A percentile compares a stretch with the other conserved stretches of the same genome.
These are phyloP conservation scores for Collybiopsis confluens DNA, from an alignment of 768 basidiomycete species.

Conservation along the genomic window DNA sequence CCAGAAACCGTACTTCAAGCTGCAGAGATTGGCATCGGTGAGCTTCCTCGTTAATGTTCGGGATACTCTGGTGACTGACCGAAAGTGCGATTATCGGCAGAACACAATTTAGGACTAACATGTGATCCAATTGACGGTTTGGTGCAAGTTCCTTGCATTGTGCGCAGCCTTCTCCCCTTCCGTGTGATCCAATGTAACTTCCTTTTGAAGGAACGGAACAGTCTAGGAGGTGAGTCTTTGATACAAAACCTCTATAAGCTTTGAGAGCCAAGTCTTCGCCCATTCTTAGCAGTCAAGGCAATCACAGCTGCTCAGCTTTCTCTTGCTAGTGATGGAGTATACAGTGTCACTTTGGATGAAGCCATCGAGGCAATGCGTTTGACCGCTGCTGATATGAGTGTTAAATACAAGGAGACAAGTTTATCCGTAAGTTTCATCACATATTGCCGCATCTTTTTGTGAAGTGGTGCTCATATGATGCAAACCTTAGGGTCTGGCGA, in stretches of 20 bases:
- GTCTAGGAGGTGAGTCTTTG: conserved; percentile 72
- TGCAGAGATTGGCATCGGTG: conserved; percentile 89
- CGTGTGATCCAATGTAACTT: not conserved
- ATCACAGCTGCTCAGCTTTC: conserved; percentile 93
- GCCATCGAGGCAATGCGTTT: conserved; percentile 94
- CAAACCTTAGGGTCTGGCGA: conserved; percentile 1
- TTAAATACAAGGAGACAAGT: conserved; percentile 94
- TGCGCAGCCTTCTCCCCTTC: conserved; percentile 31
- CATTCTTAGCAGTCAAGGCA: conserved; percentile 74
- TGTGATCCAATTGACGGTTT: conserved; percentile 94
- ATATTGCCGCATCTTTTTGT: not conserved
- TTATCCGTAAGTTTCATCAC: conserved; percentile 60
- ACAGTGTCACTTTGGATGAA: conserved; percentile 86
- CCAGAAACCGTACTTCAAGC: conserved; percentile 84
- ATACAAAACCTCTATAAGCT: not conserved
- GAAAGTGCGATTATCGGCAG: too few species aligned
- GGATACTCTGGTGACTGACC: not conserved
- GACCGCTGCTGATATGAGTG: conserved; percentile 92
- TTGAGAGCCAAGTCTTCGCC: not conserved
- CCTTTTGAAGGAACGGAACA: conserved; percentile 66
- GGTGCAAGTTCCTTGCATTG: conserved; percentile 95
- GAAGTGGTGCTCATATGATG: not conserved
- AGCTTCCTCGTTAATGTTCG: conserved; percentile 10
- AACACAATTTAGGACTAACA: conserved; percentile 84
- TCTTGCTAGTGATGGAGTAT: conserved; percentile 85